These are phyloP conservation scores for Cystobasidium onofrii DNA, from an alignment of 768 basidiomycete genomes.

Conservation along the genomic window DNA sequence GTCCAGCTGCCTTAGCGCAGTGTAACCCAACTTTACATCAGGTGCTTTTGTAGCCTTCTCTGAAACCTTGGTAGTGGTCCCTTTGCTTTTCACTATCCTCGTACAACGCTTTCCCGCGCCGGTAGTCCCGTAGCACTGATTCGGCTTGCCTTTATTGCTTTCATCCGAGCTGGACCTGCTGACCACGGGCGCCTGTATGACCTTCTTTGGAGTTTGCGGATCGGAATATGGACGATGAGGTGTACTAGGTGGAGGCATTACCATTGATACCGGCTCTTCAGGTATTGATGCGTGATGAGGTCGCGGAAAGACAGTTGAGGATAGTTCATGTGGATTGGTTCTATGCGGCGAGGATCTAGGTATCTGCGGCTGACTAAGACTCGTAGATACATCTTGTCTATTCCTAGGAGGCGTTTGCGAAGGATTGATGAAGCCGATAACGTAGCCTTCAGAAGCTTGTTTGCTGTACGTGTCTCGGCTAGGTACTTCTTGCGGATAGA, in stretches of 20 bases:
- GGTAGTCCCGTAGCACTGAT: conserved; percentile 36
- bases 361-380: neutral
- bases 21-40: neutral
- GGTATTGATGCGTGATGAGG: neutral
- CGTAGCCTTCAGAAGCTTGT: no score
- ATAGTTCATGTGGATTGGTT: neutral
- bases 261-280: neutral
- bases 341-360: neutral
- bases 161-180: neutral
- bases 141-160: neutral
- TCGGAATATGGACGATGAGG: neutral
- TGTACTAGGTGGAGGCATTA: neutral
- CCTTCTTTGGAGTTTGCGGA: neutral
- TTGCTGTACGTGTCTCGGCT: no score
- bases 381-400: neutral
- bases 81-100: conserved; percentile 17
- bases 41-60: neutral
- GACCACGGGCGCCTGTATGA: neutral
- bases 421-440: neutral
- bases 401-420: neutral
- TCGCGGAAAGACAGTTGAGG: neutral
- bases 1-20: conserved; percentile 19
- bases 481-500: conserved; percentile 8
- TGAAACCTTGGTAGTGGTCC: neutral
- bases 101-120: conserved; percentile 29